These are phyloP conservation scores for Lepidium didymum DNA, from an alignment of 345 rosid genomes.

Conservation along the genomic window DNA sequence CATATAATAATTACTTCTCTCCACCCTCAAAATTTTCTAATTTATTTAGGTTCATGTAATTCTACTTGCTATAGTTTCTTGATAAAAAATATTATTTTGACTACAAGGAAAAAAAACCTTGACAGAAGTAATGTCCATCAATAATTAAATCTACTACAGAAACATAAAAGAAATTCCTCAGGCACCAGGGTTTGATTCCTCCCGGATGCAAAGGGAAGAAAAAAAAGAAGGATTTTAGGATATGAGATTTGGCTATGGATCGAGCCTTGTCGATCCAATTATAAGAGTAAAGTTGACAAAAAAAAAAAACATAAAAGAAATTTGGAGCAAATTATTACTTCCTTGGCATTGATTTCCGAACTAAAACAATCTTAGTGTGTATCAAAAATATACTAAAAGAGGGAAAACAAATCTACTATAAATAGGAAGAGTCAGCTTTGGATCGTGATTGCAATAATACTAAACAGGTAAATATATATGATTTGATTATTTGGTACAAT, in stretches of 20 bases:
- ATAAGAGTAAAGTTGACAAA: no score
- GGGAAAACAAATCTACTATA: constrained; percentile 18
- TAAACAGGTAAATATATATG: constrained; percentile 1
- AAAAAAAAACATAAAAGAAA: not conserved
- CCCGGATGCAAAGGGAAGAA: no score
- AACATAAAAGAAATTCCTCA: not conserved
- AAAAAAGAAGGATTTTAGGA: no score
- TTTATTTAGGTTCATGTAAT: not conserved
- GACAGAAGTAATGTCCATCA: no score
- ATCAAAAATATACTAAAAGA: constrained; percentile 10
- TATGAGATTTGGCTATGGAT: no score
- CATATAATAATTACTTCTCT: not conserved
- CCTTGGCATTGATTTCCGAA: not conserved
- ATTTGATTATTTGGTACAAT: not conserved
- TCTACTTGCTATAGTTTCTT: not conserved
- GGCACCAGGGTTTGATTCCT: no score
- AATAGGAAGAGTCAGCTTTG: constrained; percentile 20
- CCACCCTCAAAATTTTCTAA: not conserved
- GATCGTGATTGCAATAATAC: not conserved
- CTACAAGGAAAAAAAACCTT: not conserved
- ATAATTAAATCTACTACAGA: not conserved
- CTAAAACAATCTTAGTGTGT: not conserved
- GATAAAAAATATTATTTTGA: not conserved
- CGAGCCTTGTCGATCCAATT: no score
- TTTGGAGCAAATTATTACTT: not conserved